Evolutionary conservation across 2,329 filamentous ascomycete genomes (phyloP).

Genomic region (Ophiosphaerella herpotricha): DNA sequence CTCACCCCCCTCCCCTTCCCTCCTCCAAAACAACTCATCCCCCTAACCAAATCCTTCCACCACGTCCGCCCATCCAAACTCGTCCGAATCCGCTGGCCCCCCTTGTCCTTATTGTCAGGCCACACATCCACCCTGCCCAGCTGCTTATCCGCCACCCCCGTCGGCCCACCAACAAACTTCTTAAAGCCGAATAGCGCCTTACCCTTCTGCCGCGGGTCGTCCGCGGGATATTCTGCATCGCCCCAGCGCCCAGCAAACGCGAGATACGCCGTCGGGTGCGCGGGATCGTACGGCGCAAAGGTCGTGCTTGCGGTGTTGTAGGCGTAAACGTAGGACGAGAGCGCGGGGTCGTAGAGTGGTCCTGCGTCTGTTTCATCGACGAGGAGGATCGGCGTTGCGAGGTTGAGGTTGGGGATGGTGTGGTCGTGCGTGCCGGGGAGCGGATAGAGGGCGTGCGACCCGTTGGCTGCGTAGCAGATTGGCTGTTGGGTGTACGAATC

Average conservation of each 20-base stretch:
- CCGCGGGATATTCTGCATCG: slow-evolving; percentile 58
- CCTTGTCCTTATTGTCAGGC: slow-evolving; percentile 17
- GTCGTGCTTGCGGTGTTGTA: slow-evolving; percentile 47
- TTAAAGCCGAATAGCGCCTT: slow-evolving; percentile 36
- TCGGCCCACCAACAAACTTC: slow-evolving; percentile 62
- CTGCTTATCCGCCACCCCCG: slow-evolving; percentile 55
- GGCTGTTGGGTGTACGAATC: slow-evolving; percentile 11
- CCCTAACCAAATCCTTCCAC: slow-evolving; percentile 7
- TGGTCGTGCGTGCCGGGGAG: slow-evolving; percentile 63
- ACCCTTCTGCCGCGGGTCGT: slow-evolving; percentile 49
- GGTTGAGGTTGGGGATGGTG: slow-evolving; percentile 61
- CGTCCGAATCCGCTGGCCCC: slow-evolving; percentile 14
- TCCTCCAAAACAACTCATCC: slow-evolving; percentile 6
- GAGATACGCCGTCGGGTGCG: slow-evolving; percentile 57
- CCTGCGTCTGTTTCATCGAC: slow-evolving; percentile 60
- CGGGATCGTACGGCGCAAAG: slow-evolving; percentile 40
- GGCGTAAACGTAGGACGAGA: slow-evolving; percentile 60
- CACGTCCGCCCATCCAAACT: slow-evolving; percentile 4
- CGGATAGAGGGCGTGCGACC: slow-evolving; percentile 67
- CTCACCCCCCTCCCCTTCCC: slow-evolving; percentile 6
- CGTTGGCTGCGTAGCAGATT: slow-evolving; percentile 61
- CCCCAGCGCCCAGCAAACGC: slow-evolving; percentile 64
- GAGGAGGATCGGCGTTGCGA: slow-evolving; percentile 51
- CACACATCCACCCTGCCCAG: slow-evolving; percentile 20
- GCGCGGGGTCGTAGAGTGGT: slow-evolving; percentile 61